Evolutionary conservation across 169 alveolate genomes (phyloP), one percentile per base, ranked within the genome.

Genomic region (Plasmodium vivax): DNA sequence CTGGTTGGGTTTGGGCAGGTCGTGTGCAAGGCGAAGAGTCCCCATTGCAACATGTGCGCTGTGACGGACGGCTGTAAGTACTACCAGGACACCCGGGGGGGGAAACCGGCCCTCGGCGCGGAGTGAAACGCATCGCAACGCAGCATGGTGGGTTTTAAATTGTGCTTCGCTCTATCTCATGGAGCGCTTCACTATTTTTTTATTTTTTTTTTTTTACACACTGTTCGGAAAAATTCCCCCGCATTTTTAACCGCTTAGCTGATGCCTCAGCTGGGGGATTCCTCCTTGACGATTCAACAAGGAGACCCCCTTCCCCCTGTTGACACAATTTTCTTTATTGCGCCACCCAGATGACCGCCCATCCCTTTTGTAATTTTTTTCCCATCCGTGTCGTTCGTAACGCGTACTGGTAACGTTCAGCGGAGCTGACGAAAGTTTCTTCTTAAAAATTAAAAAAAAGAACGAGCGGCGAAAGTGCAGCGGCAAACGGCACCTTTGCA

Each of bases 1-100:
- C 93, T 99, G 71, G 99, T 98, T 8, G 99, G 99, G 2, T 98
- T 98, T 95, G 99, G 99, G 0, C 99, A 99, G 94, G 98, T 98
- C 14, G 97, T 98, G 34, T 99, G 99, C 90, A 98, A 85, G 45
- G 93, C 85, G 19, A 85, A 85, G 75, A 95, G 85, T 97, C 99
- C 71, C 82, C 95, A 62, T 32, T 82, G 87, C 91, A 82, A 30
- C 30, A 91, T 47, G 82, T 91, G 93, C 36, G 80, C 93, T 51
- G 81, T 85, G 58, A 38, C 83, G n/a, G 32, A 85, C 45, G 19
- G 80, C 54, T 85, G 93, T 36, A 84, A 85, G 80, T 85, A 85
- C 43, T 85, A 85, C 73, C 54, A 75, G 23, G 93, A 85, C 23
- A 27, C 73, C 45, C 30, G 80, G 34, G 73, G 36, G 73, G 71